Evolutionary conservation across 2,329 filamentous ascomycete species (phyloP).

Genomic region (Alternaria triticina): DNA sequence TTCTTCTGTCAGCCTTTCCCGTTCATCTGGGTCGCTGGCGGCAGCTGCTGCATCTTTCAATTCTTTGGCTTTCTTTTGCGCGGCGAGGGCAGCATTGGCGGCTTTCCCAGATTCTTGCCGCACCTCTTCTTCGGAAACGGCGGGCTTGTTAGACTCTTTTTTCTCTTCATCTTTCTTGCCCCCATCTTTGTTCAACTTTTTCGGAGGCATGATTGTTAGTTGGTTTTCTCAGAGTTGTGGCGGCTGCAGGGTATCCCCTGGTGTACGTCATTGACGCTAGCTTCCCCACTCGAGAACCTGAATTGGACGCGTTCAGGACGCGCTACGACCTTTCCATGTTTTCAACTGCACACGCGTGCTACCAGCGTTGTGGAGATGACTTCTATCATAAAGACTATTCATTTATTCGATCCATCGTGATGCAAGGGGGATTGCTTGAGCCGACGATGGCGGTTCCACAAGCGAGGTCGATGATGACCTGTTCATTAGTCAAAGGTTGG

Average conservation of each 20-base stretch:
- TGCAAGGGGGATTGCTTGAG: not conserved
- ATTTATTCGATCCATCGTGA: not conserved
- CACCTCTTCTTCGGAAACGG: conserved; percentile 24
- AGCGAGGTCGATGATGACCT: not conserved
- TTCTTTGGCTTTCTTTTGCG: conserved; percentile 27
- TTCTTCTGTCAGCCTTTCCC: conserved; percentile 29
- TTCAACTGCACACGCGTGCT: not conserved
- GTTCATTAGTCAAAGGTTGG: not conserved
- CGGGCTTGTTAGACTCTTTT: conserved; percentile 7
- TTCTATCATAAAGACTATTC: not conserved
- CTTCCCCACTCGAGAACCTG: not conserved
- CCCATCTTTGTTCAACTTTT: conserved; percentile 3
- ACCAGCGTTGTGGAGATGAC: not conserved
- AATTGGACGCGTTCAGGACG: conserved; percentile 1
- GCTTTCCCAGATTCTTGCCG: conserved; percentile 28
- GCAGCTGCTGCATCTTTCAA: conserved; percentile 24
- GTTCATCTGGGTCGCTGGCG: conserved; percentile 24
- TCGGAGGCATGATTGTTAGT: conserved; percentile 6
- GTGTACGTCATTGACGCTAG: conserved; percentile 14
- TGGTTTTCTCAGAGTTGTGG: not conserved
- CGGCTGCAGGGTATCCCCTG: not conserved
- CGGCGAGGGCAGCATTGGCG: conserved; percentile 21
- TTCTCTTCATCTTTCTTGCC: not conserved
- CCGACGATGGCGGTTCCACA: not conserved
- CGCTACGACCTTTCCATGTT: not conserved